These are phyloP conservation scores for Coniophora puteana DNA, from an alignment of 1,284 basidiomycete species.

Conservation along the genomic window DNA sequence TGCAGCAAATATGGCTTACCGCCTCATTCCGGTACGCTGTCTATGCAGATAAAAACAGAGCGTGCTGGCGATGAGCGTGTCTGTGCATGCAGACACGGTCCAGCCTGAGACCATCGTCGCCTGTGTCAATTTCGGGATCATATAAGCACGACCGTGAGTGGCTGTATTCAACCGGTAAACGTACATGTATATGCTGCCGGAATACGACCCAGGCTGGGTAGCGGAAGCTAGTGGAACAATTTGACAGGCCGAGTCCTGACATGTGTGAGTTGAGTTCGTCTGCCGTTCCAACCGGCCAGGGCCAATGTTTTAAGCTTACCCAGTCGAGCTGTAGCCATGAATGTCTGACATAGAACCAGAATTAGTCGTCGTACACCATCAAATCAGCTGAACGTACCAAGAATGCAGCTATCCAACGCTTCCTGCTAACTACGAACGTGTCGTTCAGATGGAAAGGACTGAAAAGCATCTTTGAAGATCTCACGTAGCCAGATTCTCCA, in stretches of 20 bases:
- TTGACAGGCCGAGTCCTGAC: slow-evolving; percentile 1
- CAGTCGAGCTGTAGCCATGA: not conserved
- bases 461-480: not conserved
- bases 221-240: not conserved
- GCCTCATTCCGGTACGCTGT: not conserved
- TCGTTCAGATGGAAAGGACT: not conserved
- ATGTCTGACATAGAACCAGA: not conserved
- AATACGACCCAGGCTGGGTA: not conserved
- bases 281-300: not conserved
- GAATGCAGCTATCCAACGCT: not conserved
- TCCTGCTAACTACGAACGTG: not conserved
- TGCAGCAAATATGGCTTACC: not conserved
- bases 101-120: slow-evolving; percentile 1
- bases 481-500: slow-evolving; percentile 2
- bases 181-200: not conserved
- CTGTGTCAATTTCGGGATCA: not conserved
- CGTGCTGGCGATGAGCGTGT: not conserved
- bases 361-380: not conserved
- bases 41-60: not conserved
- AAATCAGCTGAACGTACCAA: not conserved
- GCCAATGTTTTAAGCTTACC: not conserved
- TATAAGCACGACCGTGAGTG: not conserved
- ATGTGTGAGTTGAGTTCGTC: not conserved
- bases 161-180: too few relatives aligned
- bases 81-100: not conserved